These are phyloP conservation scores for Trichoderma koningii DNA, from an alignment of 2,329 filamentous ascomycete genomes.

Conservation along the genomic window DNA sequence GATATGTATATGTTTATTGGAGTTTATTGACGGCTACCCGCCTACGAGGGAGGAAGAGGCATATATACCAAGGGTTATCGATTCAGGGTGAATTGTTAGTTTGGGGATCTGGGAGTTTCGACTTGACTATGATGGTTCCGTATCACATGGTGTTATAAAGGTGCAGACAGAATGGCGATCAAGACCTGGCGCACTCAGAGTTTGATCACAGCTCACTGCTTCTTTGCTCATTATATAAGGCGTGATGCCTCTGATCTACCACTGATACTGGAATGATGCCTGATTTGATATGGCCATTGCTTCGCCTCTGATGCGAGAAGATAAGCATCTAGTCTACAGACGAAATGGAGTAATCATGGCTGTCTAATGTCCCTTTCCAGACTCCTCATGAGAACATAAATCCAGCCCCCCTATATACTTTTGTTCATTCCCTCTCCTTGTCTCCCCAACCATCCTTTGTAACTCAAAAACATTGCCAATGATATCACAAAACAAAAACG, in stretches of 20 bases:
- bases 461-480: conserved; percentile 4
- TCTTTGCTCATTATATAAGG: background rate
- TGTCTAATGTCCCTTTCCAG: conserved; percentile 17
- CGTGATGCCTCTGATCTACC: background rate
- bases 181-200: too few species aligned
- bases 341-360: background rate
- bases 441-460: background rate
- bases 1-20: too few species aligned
- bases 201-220: too few species aligned
- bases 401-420: background rate
- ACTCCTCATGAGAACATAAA: background rate
- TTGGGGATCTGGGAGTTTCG: too few species aligned
- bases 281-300: background rate
- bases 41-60: too few species aligned
- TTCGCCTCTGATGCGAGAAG: background rate
- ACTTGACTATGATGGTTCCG: too few species aligned
- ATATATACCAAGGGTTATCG: too few species aligned
- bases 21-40: too few species aligned
- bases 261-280: background rate
- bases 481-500: conserved; percentile 1
- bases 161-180: too few species aligned
- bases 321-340: conserved; percentile 5
- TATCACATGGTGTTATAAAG: too few species aligned
- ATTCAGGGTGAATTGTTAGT: too few species aligned
- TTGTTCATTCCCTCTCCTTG: background rate